Evolutionary conservation across 352 stramenopile species (phyloP).

Genomic region (Pythium graminicola): DNA sequence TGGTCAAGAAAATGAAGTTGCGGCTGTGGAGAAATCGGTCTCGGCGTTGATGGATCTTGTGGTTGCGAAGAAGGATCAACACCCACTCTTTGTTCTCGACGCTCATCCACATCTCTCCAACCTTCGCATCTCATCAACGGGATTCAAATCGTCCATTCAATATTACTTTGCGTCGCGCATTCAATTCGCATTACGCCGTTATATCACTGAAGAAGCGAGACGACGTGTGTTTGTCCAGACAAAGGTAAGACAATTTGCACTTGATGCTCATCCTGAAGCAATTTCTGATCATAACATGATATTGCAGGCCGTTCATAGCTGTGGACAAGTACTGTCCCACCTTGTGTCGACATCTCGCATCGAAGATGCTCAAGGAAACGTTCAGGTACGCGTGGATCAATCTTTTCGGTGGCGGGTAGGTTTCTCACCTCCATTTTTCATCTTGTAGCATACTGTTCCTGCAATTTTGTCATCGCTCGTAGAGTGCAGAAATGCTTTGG

Average conservation of each 20-base stretch:
- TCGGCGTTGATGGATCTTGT: slow-evolving; percentile 22
- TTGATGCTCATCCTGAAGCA: not conserved
- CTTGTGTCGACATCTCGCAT: slow-evolving; percentile 47
- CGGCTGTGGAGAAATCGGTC: slow-evolving; percentile 24
- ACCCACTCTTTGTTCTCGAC: slow-evolving; percentile 27
- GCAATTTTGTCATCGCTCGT: slow-evolving; percentile 62
- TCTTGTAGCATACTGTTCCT: slow-evolving; percentile 51
- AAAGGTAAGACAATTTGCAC: slow-evolving; percentile 15
- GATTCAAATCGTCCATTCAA: slow-evolving; percentile 24
- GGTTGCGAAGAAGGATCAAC: slow-evolving; percentile 14
- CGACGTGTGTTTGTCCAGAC: slow-evolving; percentile 24
- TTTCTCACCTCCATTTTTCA: not conserved
- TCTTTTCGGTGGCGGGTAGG: not conserved
- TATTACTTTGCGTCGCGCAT: slow-evolving; percentile 27
- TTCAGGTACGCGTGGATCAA: slow-evolving; percentile 39
- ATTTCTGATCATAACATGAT: not conserved
- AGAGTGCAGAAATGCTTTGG: slow-evolving; percentile 55
- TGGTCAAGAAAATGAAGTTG: slow-evolving; percentile 20
- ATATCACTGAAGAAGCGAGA: slow-evolving; percentile 23
- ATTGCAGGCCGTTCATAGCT: slow-evolving; percentile 38
- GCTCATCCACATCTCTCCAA: slow-evolving; percentile 28
- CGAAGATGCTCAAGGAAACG: slow-evolving; percentile 59
- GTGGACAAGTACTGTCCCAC: slow-evolving; percentile 49
- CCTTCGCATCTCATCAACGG: slow-evolving; percentile 22
- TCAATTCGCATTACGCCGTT: slow-evolving; percentile 28